Conservation (phyloP, 352 stramenopile genomes). For the Globisporangium spinosum region DNA sequence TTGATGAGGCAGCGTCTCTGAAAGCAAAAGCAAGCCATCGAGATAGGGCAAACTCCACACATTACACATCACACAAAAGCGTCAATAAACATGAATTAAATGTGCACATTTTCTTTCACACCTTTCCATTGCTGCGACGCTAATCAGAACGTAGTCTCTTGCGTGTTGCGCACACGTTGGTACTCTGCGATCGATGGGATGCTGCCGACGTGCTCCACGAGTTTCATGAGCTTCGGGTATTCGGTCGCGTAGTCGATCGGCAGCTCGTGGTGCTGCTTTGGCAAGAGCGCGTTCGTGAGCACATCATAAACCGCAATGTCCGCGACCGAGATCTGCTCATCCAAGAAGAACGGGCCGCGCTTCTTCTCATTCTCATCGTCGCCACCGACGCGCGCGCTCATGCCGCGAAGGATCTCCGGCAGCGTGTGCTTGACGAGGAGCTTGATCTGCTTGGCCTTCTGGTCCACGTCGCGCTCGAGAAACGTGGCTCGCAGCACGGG, state of each 20-base stretch:
- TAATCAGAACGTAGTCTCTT: conserved; percentile 10
- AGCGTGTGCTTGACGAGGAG: conserved; percentile 29
- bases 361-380: not conserved
- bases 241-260: conserved; percentile 25
- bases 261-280: conserved; percentile 24
- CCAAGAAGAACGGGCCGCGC: conserved; percentile 30
- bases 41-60: not conserved
- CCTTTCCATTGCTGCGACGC: not conserved
- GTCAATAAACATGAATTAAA: conserved; percentile 13
- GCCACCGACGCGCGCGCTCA: conserved; percentile 22
- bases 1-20: not conserved
- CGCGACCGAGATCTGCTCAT: conserved; percentile 28
- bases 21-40: not conserved
- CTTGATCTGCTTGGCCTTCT: conserved; percentile 26
- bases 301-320: conserved; percentile 40
- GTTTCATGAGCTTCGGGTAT: conserved; percentile 26
- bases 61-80: not conserved
- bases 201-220: conserved; percentile 5
- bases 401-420: conserved; percentile 22
- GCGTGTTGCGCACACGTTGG: conserved; percentile 2
- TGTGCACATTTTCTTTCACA: not conserved
- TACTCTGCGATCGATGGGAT: conserved; percentile 20
- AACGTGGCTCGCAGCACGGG: conserved; percentile 26
- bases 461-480: conserved; percentile 25
- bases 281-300: conserved; percentile 29